Evolutionary conservation across 129 eudicot genomes (phyloP), one percentile per base, ranked within the genome.

Genomic region (Ambrosia trifida): DNA sequence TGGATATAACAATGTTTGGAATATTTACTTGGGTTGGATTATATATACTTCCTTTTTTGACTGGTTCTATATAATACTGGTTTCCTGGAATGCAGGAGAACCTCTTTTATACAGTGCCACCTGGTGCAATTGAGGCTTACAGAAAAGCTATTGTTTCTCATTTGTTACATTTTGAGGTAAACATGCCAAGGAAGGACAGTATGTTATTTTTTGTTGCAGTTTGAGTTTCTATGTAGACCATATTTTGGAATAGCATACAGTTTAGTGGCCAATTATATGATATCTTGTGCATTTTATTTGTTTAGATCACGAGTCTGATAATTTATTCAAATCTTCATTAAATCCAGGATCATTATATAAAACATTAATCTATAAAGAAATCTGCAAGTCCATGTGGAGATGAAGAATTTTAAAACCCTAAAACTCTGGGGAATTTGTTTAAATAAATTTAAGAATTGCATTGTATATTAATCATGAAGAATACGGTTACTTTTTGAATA

Each of bases 101-200:
- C 56, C 89, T 90, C 76, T 82, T 91, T 69, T 91, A 88, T 66
- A 45, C 82, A 41, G 86, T 87, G 33, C 88, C 83, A 10, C 79
- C 83, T 71, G 91, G 91, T 76, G 85, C 95, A 11, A 73, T 80
- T 79, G 91, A 83, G 72, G 73, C 79, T 3, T 91, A 91, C 75
- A 83, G 85, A 64, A 83, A 78, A 17, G 86, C 88, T 32, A 76
- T 91, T 36, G 97, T 83, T 83, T 79, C 83, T 12, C 85, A 80
- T 84, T 69, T 81, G 51, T 78, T 75, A 32, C 79, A 69, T 51
- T 57, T 6, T 70, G 88, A 87, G 95, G 97, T 88, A 82, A 74
- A 28, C 58, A 74, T 44, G 65, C 45, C 13, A 35, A 36, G 1
- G 2, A 20, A 56, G 24, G 63, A 20, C 16, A 16, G 46, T 36